These are phyloP conservation scores for Hypoxylon sp. DNA, from an alignment of 2,329 filamentous ascomycete species.

Conservation along the genomic window DNA sequence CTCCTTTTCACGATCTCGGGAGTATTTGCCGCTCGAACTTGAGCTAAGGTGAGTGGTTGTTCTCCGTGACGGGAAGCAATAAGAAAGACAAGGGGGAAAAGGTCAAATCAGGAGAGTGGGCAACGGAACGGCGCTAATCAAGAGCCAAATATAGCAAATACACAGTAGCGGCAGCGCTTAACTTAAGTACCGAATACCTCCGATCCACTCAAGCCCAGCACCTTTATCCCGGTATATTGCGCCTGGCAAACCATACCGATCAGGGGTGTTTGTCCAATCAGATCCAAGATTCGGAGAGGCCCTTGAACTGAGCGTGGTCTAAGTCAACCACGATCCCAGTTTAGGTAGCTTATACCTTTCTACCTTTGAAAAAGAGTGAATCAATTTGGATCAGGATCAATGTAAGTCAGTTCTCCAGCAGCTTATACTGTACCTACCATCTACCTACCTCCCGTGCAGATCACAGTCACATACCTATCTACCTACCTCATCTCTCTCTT, in stretches of 20 bases:
- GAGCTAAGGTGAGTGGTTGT: conserved; percentile 31
- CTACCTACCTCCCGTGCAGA: conserved; percentile 14
- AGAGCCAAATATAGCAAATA: conserved; percentile 39
- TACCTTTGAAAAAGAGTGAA: conserved; percentile 7
- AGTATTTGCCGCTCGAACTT: conserved; percentile 19
- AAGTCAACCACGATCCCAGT: conserved; percentile 27
- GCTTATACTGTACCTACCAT: neutral
- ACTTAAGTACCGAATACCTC: conserved; percentile 38
- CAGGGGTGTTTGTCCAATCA: conserved; percentile 35
- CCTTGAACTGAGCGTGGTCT: conserved; percentile 21
- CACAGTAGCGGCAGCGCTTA: conserved; percentile 46
- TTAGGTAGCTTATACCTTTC: conserved; percentile 30
- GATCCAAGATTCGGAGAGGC: conserved; percentile 13
- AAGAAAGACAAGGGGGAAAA: conserved; percentile 16
- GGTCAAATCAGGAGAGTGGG: conserved; percentile 36
- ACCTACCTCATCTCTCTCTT: neutral
- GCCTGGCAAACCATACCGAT: conserved; percentile 31
- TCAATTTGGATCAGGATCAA: conserved; percentile 21
- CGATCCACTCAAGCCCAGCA: conserved; percentile 26
- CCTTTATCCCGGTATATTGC: conserved; percentile 31
- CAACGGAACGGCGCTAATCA: conserved; percentile 45
- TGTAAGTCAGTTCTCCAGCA: conserved; percentile 28
- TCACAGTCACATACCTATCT: neutral
- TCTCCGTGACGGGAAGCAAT: conserved; percentile 27
- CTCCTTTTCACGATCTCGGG: conserved; percentile 2